Percentiles rank a stretch among this genome's conserved stretches.
phyloP scores from a whole-genome alignment of 257 asterid genomes.

The Solanum piurae region DNA sequence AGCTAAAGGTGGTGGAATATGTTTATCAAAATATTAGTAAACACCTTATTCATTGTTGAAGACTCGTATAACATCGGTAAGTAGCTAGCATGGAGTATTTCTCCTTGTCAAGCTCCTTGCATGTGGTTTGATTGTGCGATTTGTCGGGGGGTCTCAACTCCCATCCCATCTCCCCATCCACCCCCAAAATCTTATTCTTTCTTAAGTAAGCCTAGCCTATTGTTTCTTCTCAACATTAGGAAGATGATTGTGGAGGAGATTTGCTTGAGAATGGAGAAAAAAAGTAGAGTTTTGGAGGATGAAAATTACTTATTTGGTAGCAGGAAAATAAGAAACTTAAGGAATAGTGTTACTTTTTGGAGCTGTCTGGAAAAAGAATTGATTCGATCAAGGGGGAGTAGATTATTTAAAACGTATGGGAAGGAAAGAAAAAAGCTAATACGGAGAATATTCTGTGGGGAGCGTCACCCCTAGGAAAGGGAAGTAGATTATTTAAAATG shows the following conservation, averaged over 20 bases:
- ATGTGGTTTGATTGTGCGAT: background rate
- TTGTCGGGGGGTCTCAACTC: background rate
- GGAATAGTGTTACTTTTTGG: background rate
- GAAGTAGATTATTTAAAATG: no score
- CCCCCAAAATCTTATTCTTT: background rate
- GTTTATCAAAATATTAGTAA: background rate
- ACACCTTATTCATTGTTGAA: no score
- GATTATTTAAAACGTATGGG: no score
- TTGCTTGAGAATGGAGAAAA: background rate
- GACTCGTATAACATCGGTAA: background rate
- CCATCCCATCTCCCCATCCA: background rate
- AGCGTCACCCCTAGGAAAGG: no score
- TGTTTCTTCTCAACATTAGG: background rate
- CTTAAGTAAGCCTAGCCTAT: background rate
- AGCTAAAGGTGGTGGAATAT: background rate
- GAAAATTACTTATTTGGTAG: no score
- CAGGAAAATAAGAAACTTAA: background rate
- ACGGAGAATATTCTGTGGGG: no score
- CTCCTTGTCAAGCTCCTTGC: background rate
- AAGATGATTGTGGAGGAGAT: background rate
- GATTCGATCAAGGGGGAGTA: background rate
- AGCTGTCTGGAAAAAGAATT: background rate
- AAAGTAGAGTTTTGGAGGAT: background rate
- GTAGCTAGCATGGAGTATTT: background rate
- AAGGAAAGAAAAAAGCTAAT: no score